Evolutionary conservation across 2,329 filamentous ascomycete genomes (phyloP), one percentile per base, ranked within the genome.

Genomic region (Mycosphaerelloides madeirae): DNA sequence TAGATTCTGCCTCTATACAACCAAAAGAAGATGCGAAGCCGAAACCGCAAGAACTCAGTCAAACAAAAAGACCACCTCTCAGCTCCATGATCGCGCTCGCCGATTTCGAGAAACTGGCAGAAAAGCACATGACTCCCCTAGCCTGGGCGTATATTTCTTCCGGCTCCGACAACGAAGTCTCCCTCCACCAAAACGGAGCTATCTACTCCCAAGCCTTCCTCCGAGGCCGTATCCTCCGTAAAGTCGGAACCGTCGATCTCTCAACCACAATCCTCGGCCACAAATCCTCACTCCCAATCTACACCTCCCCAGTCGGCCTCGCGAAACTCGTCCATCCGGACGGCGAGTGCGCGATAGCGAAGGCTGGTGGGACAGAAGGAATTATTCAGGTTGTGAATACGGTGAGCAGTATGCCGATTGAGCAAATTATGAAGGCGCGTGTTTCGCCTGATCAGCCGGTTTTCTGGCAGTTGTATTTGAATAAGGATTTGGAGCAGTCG

Each of bases 401-500:
- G 0, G 58, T 62, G 5, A 53, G 52, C 11, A 55, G 50, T 34
- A 54, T 59, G 49, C 48, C 57, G 16, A 55, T 63, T 35, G 56
- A 57, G 33, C 50, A 51, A 12, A 62, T 63, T 16, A 55, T 61
- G 52, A 44, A 49, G 15, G 49, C 56, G 6, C 44, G 55, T 8
- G 43, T 53, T 12, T 48, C 55, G 0, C 46, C 63, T 15, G 38
- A 53, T 15, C 60, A 60, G 43, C 53, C 56, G 3, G 46, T 73
- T 29, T 78, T 80, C 64, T 80, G 80, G 59, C 79, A 82, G 57
- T 66, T 83, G 9, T 83, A 83, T 54, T 74, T 80, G 31, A 72
- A 81, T 59, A 74, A 73, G 50, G 67, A 79, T 48, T 65, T 77
- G 0, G 43, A 59, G 8, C 74, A 76, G 41, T 75, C 75, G 6